phyloP scores from a whole-genome alignment of 1,284 basidiomycete genomes.

The Ceraceosorus bombacis region DNA sequence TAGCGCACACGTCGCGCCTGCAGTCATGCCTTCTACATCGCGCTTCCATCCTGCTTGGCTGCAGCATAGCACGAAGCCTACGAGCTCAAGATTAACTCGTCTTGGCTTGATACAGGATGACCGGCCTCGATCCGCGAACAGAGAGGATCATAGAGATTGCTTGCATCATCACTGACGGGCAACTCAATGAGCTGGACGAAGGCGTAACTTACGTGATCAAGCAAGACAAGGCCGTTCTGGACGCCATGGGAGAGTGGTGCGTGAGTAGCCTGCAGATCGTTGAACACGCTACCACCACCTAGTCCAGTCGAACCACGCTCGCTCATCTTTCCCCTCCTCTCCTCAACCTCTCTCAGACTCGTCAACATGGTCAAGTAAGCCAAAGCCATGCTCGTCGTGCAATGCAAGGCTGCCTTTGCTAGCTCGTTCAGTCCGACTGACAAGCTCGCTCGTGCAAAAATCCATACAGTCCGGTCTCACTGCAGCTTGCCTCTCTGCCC shows the following conservation, averaged over 20 bases:
- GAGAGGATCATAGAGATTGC: constrained; percentile 69
- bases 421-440: background rate
- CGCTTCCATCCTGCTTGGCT: background rate
- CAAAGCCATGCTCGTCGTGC: background rate
- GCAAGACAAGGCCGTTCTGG: constrained; percentile 60
- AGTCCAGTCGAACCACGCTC: no score
- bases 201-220: constrained; percentile 64
- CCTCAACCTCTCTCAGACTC: constrained; percentile 5
- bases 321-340: no score
- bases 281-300: no score
- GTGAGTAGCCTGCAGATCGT: background rate
- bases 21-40: background rate
- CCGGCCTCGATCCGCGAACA: constrained; percentile 58
- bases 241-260: constrained; percentile 49
- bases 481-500: constrained; percentile 18
- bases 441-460: background rate
- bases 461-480: constrained; percentile 24
- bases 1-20: constrained; percentile 2
- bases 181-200: constrained; percentile 65
- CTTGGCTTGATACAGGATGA: constrained; percentile 55
- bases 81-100: background rate
- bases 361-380: constrained; percentile 19
- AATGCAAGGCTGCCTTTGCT: background rate
- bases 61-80: background rate
- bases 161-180: constrained; percentile 71